Percentiles rank a stretch among this genome's conserved stretches.
Evolutionary conservation across 2,329 filamentous ascomycete genomes (phyloP).

Genomic region (Alternaria arbusti): DNA sequence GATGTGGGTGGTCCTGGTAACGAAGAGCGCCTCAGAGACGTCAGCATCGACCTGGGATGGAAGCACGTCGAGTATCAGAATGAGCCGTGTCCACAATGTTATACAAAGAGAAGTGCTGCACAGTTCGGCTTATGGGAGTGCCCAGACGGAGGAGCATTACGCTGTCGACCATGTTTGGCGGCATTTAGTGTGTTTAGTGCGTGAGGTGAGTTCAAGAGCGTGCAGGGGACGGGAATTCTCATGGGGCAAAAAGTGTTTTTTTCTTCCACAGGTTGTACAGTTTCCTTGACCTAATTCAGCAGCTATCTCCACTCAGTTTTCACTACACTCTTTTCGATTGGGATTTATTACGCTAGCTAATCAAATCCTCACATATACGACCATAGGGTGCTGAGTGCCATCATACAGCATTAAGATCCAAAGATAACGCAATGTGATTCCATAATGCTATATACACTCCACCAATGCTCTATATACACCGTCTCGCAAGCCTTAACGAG

Average conservation of each 20-base stretch:
- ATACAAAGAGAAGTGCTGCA: background rate
- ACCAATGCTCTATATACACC: background rate
- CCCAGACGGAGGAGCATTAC: background rate
- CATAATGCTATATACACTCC: background rate
- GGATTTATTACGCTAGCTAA: too few relatives aligned
- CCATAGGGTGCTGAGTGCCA: background rate
- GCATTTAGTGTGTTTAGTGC: background rate
- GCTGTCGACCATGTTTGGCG: background rate
- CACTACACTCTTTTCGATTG: background rate
- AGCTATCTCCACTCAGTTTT: too few relatives aligned
- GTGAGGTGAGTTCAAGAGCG: accelerated
- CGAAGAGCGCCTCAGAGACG: background rate
- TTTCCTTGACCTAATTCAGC: too few relatives aligned
- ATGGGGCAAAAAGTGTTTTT: background rate
- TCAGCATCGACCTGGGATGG: background rate
- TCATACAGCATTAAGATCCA: background rate
- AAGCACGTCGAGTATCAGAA: too few relatives aligned
- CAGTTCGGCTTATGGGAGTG: background rate
- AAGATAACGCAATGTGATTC: background rate
- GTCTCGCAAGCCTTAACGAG: background rate
- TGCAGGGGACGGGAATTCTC: accelerated
- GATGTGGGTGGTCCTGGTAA: background rate
- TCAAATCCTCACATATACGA: too few relatives aligned
- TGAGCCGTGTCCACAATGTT: background rate
- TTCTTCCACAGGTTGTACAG: too few relatives aligned